Conservation (phyloP, 139 green algal species). For the Nannochloris sp. region DNA sequence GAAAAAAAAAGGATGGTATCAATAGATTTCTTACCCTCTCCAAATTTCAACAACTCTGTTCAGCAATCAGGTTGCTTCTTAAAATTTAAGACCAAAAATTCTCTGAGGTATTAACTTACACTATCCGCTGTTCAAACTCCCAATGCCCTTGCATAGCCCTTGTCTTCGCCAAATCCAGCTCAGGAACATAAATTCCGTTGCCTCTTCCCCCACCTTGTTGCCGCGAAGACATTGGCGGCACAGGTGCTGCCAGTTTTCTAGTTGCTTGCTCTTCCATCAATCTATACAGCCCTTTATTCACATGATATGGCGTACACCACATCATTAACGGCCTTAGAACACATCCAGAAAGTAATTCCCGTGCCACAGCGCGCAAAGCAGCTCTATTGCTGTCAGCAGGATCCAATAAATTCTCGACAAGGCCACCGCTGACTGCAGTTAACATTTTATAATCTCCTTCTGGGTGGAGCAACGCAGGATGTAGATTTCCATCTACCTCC, state of each 20-base stretch:
- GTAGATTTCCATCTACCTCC: conserved; percentile 52
- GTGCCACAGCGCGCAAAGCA: conserved; percentile 32
- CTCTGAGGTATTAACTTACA: background rate
- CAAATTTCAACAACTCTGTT: no score
- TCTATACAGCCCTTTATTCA: conserved; percentile 41
- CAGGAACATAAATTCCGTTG: background rate
- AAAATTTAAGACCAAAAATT: no score
- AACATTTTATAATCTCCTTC: conserved; percentile 51
- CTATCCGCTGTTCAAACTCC: conserved; percentile 41
- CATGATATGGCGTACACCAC: conserved; percentile 41
- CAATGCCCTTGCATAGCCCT: conserved; percentile 12
- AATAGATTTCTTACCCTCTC: conserved; percentile 12
- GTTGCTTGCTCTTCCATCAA: background rate
- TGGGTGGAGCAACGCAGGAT: conserved; percentile 49
- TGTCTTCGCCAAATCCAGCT: conserved; percentile 9
- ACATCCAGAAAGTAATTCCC: conserved; percentile 55
- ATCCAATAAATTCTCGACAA: conserved; percentile 44
- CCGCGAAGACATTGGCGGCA: background rate
- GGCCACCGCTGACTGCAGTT: conserved; percentile 37
- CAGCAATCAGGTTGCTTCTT: no score
- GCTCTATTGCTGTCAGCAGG: conserved; percentile 19
- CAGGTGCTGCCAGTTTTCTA: background rate
- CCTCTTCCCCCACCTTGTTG: background rate
- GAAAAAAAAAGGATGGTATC: background rate
- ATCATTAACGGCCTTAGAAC: conserved; percentile 50